A percentile compares a stretch with the other conserved stretches of the same genome.
Evolutionary conservation across 495 filamentous ascomycete genomes (phyloP).

Genomic region (Diplogelasinospora grovesii): DNA sequence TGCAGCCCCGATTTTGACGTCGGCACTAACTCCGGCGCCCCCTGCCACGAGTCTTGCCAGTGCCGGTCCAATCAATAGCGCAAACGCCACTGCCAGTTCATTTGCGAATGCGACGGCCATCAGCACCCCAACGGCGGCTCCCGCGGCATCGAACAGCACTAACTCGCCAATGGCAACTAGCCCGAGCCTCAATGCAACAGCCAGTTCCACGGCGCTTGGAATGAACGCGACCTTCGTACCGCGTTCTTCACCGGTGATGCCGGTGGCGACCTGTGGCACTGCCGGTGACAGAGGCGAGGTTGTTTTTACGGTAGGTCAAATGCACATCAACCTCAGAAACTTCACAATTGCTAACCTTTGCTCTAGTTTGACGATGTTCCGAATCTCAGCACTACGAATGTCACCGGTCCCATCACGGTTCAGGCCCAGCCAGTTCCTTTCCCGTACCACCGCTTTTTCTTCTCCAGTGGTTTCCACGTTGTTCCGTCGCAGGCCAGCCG

Average conservation of each 20-base stretch:
- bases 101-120: no score
- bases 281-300: conserved; percentile 25
- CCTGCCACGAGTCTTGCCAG: background rate
- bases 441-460: conserved; percentile 38
- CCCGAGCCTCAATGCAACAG: background rate
- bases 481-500: conserved; percentile 16
- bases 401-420: conserved; percentile 12
- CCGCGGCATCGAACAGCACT: background rate
- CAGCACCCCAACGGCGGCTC: no score
- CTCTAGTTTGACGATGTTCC: conserved; percentile 38
- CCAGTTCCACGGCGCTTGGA: background rate
- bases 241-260: background rate
- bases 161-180: background rate
- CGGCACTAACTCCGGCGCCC: background rate
- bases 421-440: conserved; percentile 25
- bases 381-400: conserved; percentile 13
- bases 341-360: conserved; percentile 5
- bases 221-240: conserved; percentile 1
- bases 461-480: conserved; percentile 33
- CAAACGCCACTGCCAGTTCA: no score
- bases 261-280: conserved; percentile 19
- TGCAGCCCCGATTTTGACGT: background rate
- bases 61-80: no score
- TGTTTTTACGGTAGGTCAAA: conserved; percentile 17
- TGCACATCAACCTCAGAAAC: no score